phyloP scores from a whole-genome alignment of 2,329 filamentous ascomycete species.

The Aspergillus arachidicola region DNA sequence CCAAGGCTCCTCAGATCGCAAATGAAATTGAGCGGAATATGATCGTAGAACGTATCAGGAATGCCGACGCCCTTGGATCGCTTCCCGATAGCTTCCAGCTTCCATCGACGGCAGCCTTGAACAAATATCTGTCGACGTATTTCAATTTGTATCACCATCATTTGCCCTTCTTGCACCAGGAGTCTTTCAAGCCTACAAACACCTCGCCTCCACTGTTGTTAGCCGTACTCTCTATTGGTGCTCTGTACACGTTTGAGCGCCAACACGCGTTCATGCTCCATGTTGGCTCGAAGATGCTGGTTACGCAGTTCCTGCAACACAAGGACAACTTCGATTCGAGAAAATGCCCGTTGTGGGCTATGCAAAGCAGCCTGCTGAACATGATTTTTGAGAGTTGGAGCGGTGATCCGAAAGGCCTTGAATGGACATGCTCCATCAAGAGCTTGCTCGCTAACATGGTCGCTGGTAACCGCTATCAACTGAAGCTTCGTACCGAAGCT shows the following conservation, averaged over 20 bases:
- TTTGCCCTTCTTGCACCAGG: conserved; percentile 89
- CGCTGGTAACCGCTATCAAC: conserved; percentile 91
- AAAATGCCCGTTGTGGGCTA: conserved; percentile 96
- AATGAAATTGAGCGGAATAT: conserved; percentile 82
- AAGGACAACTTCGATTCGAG: conserved; percentile 98
- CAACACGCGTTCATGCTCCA: conserved; percentile 97
- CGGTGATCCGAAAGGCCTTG: conserved; percentile 92
- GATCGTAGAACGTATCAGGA: conserved; percentile 84
- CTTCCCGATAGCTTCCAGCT: conserved; percentile 89
- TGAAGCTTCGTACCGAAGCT: conserved; percentile 89
- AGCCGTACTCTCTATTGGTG: conserved; percentile 91
- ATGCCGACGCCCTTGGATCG: conserved; percentile 76
- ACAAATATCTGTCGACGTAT: conserved; percentile 92
- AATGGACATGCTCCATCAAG: conserved; percentile 99
- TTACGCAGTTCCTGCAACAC: conserved; percentile 95
- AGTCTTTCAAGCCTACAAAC: conserved; percentile 80
- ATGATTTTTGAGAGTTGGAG: conserved; percentile 99
- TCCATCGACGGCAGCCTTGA: conserved; percentile 76
- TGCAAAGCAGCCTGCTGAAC: conserved; percentile 95
- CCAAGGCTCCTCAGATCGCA: conserved; percentile 76
- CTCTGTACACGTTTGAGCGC: conserved; percentile 94
- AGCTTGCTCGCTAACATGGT: conserved; percentile 98
- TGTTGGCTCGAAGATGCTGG: conserved; percentile 94
- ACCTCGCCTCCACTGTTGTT: conserved; percentile 82
- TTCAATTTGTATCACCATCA: conserved; percentile 98